Evolutionary conservation across 1,284 basidiomycete genomes (phyloP).

Genomic region (Sutorius eximius): DNA sequence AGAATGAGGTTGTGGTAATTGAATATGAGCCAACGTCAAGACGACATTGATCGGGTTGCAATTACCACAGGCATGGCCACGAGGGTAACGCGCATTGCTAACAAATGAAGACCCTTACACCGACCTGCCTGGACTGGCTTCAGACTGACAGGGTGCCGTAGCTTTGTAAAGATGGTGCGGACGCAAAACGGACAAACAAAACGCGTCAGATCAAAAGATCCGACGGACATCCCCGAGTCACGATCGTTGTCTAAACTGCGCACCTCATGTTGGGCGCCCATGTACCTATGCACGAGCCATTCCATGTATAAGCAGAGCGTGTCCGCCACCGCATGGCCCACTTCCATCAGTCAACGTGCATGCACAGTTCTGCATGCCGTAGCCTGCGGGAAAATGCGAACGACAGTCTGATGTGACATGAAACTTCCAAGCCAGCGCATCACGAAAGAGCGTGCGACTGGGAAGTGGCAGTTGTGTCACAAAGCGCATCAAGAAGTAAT

Average conservation of each 20-base stretch:
- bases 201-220: slow-evolving; percentile 19
- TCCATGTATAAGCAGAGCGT: slow-evolving; percentile 15
- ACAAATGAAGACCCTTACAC: slow-evolving; percentile 18
- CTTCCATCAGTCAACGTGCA: slow-evolving; percentile 33
- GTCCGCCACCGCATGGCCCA: slow-evolving; percentile 24
- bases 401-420: slow-evolving; percentile 15
- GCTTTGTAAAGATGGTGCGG: slow-evolving; percentile 19
- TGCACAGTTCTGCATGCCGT: slow-evolving; percentile 29
- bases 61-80: slow-evolving; percentile 13
- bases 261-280: slow-evolving; percentile 19
- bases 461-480: slow-evolving; percentile 3
- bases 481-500: slow-evolving; percentile 17
- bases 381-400: slow-evolving; percentile 26
- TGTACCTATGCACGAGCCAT: slow-evolving; percentile 11
- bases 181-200: slow-evolving; percentile 19
- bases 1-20: slow-evolving; percentile 4
- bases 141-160: slow-evolving; percentile 14
- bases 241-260: slow-evolving; percentile 18
- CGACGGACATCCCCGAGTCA: slow-evolving; percentile 29
- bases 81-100: slow-evolving; percentile 21
- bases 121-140: slow-evolving; percentile 8
- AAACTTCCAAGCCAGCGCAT: slow-evolving; percentile 12
- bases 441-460: slow-evolving; percentile 8
- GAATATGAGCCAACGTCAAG: slow-evolving; percentile 9
- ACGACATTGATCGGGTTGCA: slow-evolving; percentile 10